phyloP scores from a whole-genome alignment of 148 eudicot species.

The Chenopodium quinoa region DNA sequence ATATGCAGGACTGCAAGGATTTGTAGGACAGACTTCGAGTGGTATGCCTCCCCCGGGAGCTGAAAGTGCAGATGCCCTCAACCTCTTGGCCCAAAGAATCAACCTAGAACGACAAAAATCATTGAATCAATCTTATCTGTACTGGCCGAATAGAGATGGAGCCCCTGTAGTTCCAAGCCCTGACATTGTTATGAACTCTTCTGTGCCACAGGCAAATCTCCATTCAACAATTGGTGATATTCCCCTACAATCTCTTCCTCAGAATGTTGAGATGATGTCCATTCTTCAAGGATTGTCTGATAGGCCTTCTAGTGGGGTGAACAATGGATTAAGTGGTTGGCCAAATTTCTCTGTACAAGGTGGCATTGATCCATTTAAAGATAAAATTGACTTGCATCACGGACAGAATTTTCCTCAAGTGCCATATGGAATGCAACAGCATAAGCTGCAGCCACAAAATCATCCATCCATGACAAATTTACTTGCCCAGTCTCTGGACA shows the following conservation, averaged over 20 bases:
- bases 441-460: constrained; percentile 58
- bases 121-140: constrained; percentile 47
- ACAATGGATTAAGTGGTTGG: constrained; percentile 50
- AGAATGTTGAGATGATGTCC: constrained; percentile 60
- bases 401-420: constrained; percentile 55
- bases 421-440: constrained; percentile 56
- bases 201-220: constrained; percentile 45
- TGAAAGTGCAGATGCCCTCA: constrained; percentile 59
- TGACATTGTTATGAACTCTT: constrained; percentile 43
- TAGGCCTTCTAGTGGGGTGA: constrained; percentile 45
- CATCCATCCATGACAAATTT: constrained; percentile 44
- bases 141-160: constrained; percentile 64
- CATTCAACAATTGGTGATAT: constrained; percentile 47
- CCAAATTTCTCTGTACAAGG: constrained; percentile 57
- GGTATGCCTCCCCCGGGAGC: constrained; percentile 45
- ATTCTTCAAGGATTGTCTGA: constrained; percentile 70
- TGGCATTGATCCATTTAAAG: constrained; percentile 50
- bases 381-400: constrained; percentile 54
- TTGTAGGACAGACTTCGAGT: constrained; percentile 43
- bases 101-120: constrained; percentile 69
- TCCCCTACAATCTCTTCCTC: constrained; percentile 43
- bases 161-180: constrained; percentile 41
- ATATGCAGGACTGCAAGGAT: constrained; percentile 71
- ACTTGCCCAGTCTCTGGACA: constrained; percentile 47
- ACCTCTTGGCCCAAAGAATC: constrained; percentile 58